Conservation (phyloP, 208 protist species). For the Trypanosoma mega region DNA sequence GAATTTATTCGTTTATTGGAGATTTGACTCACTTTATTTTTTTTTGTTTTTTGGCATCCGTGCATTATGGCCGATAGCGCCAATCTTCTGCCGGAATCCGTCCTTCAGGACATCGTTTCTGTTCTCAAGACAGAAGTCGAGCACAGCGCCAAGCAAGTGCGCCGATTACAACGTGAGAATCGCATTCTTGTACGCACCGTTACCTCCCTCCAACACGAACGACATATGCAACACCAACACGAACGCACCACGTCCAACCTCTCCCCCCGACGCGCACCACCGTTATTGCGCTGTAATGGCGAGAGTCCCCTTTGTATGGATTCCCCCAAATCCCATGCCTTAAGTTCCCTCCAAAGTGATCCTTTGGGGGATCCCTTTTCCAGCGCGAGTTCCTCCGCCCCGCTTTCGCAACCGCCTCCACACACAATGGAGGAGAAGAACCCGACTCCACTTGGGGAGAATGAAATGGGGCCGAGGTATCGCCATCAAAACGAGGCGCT, state of each 20-base stretch:
- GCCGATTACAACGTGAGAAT: not conserved
- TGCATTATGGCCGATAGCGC: not conserved
- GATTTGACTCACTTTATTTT: not conserved
- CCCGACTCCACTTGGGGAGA: too few species aligned
- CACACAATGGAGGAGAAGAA: too few species aligned
- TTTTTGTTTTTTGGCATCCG: not conserved
- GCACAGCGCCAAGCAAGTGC: not conserved
- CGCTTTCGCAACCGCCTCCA: too few species aligned
- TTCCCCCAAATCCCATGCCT: too few species aligned
- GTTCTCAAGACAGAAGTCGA: not conserved
- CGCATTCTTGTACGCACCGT: not conserved
- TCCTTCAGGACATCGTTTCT: not conserved
- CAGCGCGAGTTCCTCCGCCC: too few species aligned
- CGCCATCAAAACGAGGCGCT: constrained; percentile 30
- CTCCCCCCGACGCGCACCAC: not conserved
- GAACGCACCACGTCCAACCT: not conserved
- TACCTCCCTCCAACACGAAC: not conserved
- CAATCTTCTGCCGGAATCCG: not conserved
- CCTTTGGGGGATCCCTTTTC: too few species aligned
- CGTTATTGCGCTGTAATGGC: too few species aligned
- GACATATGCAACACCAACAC: not conserved
- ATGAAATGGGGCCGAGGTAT: too few species aligned
- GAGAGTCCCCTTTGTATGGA: too few species aligned
- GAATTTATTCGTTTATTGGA: not conserved
- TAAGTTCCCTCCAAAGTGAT: too few species aligned